Conservation (phyloP, 768 basidiomycete species). For the Termitomyces sp. region DNA sequence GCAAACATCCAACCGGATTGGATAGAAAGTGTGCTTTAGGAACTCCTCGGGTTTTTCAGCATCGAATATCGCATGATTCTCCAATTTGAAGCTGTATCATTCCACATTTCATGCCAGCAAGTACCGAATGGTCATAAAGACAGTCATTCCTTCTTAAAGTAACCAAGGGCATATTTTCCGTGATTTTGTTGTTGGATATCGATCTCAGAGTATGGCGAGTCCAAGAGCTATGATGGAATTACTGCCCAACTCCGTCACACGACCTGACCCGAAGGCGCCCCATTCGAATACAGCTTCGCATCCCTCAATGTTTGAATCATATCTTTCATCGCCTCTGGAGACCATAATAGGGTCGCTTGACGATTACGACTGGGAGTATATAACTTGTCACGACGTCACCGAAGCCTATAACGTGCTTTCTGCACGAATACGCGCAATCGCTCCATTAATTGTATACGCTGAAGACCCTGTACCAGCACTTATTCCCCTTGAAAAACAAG, state of each 20-base stretch:
- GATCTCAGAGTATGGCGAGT: background rate
- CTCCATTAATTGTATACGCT: slow-evolving; percentile 13
- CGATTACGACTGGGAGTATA: slow-evolving; percentile 25
- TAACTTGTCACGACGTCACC: slow-evolving; percentile 49
- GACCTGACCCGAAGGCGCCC: background rate
- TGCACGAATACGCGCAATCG: slow-evolving; percentile 32
- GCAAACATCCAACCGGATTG: background rate
- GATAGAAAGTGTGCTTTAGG: background rate
- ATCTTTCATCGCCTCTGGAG: slow-evolving; percentile 38
- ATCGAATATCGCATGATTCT: background rate
- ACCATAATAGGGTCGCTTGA: slow-evolving; percentile 42
- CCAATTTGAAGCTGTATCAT: background rate
- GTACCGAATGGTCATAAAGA: slow-evolving; percentile 3
- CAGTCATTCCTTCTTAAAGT: slow-evolving; percentile 1
- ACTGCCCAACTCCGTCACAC: background rate
- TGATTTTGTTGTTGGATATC: background rate
- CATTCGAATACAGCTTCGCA: background rate
- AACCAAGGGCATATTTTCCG: slow-evolving; percentile 4
- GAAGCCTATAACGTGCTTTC: slow-evolving; percentile 58
- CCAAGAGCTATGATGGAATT: background rate
- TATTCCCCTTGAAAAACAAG: slow-evolving; percentile 25
- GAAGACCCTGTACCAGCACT: slow-evolving; percentile 19
- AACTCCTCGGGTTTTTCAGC: background rate
- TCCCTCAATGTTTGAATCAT: slow-evolving; percentile 15
- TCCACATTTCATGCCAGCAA: slow-evolving; percentile 1